Base-by-base conservation (phyloP, 2,329 filamentous ascomycete species). In the Fusarium circinatum region DNA sequence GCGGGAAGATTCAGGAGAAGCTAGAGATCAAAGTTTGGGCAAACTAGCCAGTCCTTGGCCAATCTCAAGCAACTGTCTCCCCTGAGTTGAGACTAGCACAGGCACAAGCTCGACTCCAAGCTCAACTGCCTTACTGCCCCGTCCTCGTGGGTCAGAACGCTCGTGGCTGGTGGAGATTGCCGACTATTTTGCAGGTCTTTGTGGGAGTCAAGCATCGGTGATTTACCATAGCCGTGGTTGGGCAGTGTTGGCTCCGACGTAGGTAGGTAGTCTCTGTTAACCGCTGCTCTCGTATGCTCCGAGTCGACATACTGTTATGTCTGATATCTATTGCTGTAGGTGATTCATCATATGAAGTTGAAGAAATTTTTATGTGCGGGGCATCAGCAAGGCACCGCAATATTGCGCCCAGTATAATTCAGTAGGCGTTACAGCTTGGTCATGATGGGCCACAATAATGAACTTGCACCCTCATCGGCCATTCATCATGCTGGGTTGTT, bases 11-110 rank as follows among this genome's bases (percentile, higher is more conserved):
- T 65, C 66, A 71, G 34, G 39, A 62, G 67, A 66, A 65, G 73
- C 76, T 75, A 75, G 62, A 69, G 71, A 72, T 72, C 71, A 74
- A 72, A 58, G 71, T 74, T 72, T 65, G 57, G 64, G 34, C n/a
- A 49, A 56, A 34, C 32, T 28, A 54, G 52, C 30, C 36, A 57
- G 45, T 64, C 62, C 64, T 62, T 64, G 58, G 44, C 52, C 68
- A 74, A 75, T 74, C 71, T 75, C 41, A 69, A 61, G 49, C 41
- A 42, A 74, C 52, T 65, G 58, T 57, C 59, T 62, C 38, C 58
- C 62, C 68, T 49, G 17, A 55, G 56, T 52, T 38, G 17, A 68
- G 68, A 67, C 55, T 71, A 67, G 61, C 51, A 67, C 67, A 71
- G 68, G 68, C 68, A 71, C 62, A 71, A 62, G 63, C 61, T 68